phyloP scores from a whole-genome alignment of 805 yeast genomes.

The Lachancea thermotolerans region DNA sequence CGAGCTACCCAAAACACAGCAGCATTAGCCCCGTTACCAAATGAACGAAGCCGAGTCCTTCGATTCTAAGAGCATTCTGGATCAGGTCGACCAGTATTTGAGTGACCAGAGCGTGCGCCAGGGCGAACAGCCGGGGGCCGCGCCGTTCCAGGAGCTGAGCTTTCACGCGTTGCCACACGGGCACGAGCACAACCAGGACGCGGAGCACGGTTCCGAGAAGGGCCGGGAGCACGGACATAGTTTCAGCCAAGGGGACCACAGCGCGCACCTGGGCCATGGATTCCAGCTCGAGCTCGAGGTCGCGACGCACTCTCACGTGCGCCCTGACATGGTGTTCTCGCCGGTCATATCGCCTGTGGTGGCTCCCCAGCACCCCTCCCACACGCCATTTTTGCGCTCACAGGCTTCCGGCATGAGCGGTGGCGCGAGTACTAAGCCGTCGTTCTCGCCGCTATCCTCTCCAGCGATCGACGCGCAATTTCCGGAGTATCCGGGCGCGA shows the following conservation, averaged over 20 bases:
- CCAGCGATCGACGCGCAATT: slow-evolving; percentile 52
- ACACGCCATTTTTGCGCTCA: slow-evolving; percentile 16
- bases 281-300: slow-evolving; percentile 17
- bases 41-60: neutral
- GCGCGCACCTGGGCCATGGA: neutral
- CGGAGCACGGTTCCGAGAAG: too few species aligned
- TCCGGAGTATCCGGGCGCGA: slow-evolving; percentile 15
- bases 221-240: too few species aligned
- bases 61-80: slow-evolving; percentile 18
- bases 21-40: too few species aligned
- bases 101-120: slow-evolving; percentile 4
- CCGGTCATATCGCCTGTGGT: slow-evolving; percentile 75
- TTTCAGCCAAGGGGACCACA: too few species aligned
- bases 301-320: slow-evolving; percentile 15
- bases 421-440: neutral
- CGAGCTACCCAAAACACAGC: too few species aligned
- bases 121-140: slow-evolving; percentile 1
- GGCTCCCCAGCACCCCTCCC: slow-evolving; percentile 9
- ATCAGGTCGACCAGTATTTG: slow-evolving; percentile 25
- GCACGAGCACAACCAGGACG: too few species aligned
- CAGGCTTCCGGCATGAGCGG: neutral
- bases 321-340: slow-evolving; percentile 61
- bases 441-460: slow-evolving; percentile 47
- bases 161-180: neutral
- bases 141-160: neutral